Evolutionary conservation across 140 eudicot species (phyloP).

Genomic region (Erigeron philadelphicus): DNA sequence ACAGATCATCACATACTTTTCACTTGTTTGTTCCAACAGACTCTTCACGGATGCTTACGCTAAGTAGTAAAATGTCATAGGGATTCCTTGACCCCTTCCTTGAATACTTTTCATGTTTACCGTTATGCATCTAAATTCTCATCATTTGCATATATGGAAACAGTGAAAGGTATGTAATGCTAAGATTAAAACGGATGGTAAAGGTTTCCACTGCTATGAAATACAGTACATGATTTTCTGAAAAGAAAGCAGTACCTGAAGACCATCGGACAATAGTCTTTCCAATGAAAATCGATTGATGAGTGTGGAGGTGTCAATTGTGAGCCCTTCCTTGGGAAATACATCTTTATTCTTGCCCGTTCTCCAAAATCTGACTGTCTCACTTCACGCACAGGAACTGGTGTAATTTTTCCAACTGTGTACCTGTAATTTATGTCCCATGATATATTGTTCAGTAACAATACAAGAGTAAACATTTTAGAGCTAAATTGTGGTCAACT

Average conservation of each 20-base stretch:
- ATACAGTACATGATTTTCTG: neutral
- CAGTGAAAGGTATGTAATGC: neutral
- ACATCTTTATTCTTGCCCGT: conserved; percentile 89
- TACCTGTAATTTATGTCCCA: conserved; percentile 60
- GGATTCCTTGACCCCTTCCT: neutral
- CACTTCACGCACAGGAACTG: conserved; percentile 95
- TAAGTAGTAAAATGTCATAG: neutral
- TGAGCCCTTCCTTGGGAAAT: conserved; percentile 88
- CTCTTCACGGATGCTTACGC: neutral
- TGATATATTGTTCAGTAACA: conserved; percentile 24
- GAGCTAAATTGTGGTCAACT: neutral
- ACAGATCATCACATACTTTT: too few species aligned
- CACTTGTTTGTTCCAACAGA: neutral
- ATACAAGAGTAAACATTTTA: neutral
- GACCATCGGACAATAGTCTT: conserved; percentile 96
- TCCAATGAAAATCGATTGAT: conserved; percentile 83
- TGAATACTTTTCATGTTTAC: neutral
- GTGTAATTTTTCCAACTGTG: conserved; percentile 96
- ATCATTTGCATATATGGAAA: neutral
- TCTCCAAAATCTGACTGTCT: conserved; percentile 84
- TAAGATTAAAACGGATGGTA: neutral
- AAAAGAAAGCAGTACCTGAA: conserved; percentile 52
- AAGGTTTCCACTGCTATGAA: neutral
- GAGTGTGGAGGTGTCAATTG: conserved; percentile 82
- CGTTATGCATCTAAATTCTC: neutral